Conservation (phyloP, 306 rosid species). For the Trifolium subterraneum region DNA sequence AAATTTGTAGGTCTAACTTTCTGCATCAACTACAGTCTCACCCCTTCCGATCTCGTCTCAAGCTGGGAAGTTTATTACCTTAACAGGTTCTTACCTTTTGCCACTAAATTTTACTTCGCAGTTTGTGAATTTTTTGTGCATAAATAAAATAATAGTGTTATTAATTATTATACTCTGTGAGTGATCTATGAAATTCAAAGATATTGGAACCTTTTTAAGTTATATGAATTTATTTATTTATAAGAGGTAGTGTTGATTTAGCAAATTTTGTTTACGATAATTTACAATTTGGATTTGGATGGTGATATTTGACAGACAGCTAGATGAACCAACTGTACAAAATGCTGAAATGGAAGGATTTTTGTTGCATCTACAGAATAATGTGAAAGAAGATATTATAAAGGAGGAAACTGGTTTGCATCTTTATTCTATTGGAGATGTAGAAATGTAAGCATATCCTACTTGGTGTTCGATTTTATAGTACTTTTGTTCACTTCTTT, state of each 20-base stretch:
- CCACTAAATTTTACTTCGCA: not conserved
- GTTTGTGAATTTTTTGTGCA: constrained; percentile 25
- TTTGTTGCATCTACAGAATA: constrained; percentile 67
- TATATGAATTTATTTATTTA: not conserved
- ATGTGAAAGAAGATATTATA: constrained; percentile 61
- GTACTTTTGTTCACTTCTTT: constrained; percentile 24
- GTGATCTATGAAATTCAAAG: not conserved
- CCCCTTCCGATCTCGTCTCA: constrained; percentile 80
- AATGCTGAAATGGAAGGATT: constrained; percentile 88
- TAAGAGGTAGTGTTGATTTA: not conserved
- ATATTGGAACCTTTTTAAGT: not conserved
- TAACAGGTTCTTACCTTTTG: constrained; percentile 63
- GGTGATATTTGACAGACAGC: constrained; percentile 59
- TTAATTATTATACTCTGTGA: not conserved
- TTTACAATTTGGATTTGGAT: constrained; percentile 14
- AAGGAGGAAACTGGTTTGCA: constrained; percentile 73
- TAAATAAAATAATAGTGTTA: not conserved
- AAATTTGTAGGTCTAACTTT: constrained; percentile 64
- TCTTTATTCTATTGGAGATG: constrained; percentile 81
- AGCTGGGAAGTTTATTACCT: constrained; percentile 93
- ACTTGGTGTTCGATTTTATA: not conserved
- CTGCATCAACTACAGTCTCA: constrained; percentile 75
- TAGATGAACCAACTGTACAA: constrained; percentile 59
- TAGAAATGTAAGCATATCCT: constrained; percentile 68
- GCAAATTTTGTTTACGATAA: not conserved